phyloP scores from a whole-genome alignment of 805 yeast genomes.

The Cyberlindnera meyerae region DNA sequence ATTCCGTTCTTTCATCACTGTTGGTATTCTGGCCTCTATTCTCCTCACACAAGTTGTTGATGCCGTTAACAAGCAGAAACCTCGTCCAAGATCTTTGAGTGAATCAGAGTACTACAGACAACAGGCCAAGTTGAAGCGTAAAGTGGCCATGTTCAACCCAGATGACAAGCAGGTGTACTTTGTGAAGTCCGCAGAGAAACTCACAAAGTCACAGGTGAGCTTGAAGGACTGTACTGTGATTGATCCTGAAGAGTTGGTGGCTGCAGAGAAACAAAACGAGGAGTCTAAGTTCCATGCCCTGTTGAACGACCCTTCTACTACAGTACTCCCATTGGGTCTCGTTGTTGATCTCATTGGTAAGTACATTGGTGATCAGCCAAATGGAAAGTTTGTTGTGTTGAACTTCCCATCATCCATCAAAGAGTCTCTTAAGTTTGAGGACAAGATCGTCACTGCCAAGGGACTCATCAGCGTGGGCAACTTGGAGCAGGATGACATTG shows the following conservation, averaged over 20 bases:
- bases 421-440: constrained; percentile 71
- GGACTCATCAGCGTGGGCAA: constrained; percentile 34
- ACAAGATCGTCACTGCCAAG: constrained; percentile 51
- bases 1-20: constrained; percentile 35
- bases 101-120: constrained; percentile 39
- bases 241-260: constrained; percentile 47
- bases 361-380: constrained; percentile 24
- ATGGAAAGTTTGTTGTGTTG: constrained; percentile 40
- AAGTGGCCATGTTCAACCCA: constrained; percentile 37
- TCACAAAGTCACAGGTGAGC: constrained; percentile 6
- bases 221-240: constrained; percentile 31
- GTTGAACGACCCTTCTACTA: constrained; percentile 34
- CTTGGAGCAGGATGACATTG: constrained; percentile 35
- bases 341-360: constrained; percentile 29
- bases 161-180: constrained; percentile 40
- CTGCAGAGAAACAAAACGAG: constrained; percentile 39
- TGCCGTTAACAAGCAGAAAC: constrained; percentile 32
- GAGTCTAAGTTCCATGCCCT: constrained; percentile 47
- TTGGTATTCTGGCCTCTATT: constrained; percentile 42
- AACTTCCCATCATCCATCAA: constrained; percentile 59
- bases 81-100: constrained; percentile 27
- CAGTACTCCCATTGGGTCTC: constrained; percentile 32
- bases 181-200: constrained; percentile 25
- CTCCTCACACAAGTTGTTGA: constrained; percentile 36
- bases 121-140: constrained; percentile 47